Base-by-base conservation (phyloP, 1,284 basidiomycete genomes). In the Cutaneotrichosporon cutaneum region DNA sequence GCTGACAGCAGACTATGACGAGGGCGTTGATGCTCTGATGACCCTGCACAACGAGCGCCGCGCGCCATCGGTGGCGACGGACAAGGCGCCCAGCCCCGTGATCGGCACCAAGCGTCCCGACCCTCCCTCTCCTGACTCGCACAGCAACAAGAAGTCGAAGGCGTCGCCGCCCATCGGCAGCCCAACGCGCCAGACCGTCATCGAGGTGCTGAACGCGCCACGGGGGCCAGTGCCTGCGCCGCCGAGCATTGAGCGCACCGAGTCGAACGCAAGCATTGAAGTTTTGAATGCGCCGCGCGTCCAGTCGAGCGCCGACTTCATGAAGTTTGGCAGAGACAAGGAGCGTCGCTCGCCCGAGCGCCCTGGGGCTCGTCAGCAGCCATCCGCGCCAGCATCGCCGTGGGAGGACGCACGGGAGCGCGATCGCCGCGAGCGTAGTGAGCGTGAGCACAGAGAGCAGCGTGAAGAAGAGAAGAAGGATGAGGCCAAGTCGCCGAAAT, bases 1-100 rank as follows among this genome's bases (percentile, higher is more conserved):
- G 54, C 57, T 65, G 56, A 24, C 55, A 14, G 48, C 33, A 79
- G 78, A 80, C 55, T 80, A 80, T 59, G 78, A 80, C 66, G 78
- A 79, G 65, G 75, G 77, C 14, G 75, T 72, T 21, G 77, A 79
- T 59, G 78, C 78, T 36, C 67, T 80, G 21, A 77, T 80, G 77
- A 68, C 71, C 18, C 66, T 79, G n/a, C 73, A 75, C 53, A 72
- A 75, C 4, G 75, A 77, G 61, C 71, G 73, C 39, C 58, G 64
- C 4, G 52, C 60, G 35, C 56, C 63, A 3, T 50, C 63, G 7
- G 58, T 69, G 2, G 58, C 62, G 10, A 53, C 59, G 55, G 57
- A 50, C 48, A 64, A 55, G 58, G 64, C 14, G 42, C 59, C 18
- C 27, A 66, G 35, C 48, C 65, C 47, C 21, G 35, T 59, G 1